Conservation (phyloP, 129 eudicot species). For the Pittosporum tobira region DNA sequence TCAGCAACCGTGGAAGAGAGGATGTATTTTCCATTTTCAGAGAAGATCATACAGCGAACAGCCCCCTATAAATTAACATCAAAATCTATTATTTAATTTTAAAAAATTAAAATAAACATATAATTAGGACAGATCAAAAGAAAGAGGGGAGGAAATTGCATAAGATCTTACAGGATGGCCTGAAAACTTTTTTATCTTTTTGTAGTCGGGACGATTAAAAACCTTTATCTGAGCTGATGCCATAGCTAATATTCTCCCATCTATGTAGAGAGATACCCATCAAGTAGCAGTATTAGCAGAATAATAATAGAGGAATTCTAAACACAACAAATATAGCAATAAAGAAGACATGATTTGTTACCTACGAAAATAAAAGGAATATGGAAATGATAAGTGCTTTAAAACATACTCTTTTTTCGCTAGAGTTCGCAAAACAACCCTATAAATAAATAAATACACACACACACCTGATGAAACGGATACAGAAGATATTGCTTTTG, state of each 20-base stretch:
- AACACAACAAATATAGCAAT: background rate
- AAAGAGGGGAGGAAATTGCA: too few relatives aligned
- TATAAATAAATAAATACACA: too few relatives aligned
- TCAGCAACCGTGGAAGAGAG: slow-evolving; percentile 73
- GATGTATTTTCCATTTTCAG: slow-evolving; percentile 70
- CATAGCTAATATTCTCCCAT: slow-evolving; percentile 77
- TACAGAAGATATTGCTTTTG: slow-evolving; percentile 67
- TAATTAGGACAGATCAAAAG: background rate
- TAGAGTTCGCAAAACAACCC: too few relatives aligned
- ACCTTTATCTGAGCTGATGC: slow-evolving; percentile 88
- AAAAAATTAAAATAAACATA: too few relatives aligned
- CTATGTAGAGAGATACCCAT: slow-evolving; percentile 25
- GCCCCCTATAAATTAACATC: slow-evolving; percentile 38
- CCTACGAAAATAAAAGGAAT: background rate
- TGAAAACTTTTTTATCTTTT: slow-evolving; percentile 82
- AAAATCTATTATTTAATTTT: background rate
- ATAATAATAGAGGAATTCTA: background rate
- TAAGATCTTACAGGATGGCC: slow-evolving; percentile 83
- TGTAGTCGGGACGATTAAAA: slow-evolving; percentile 52
- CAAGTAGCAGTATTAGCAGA: slow-evolving; percentile 10
- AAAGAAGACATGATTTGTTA: slow-evolving; percentile 1
- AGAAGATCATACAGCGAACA: slow-evolving; percentile 70
- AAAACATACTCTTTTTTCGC: too few relatives aligned
- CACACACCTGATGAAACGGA: slow-evolving; percentile 78
- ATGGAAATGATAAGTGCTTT: background rate